Conservation (phyloP, 306 rosid genomes). For the Neltuma alba region DNA sequence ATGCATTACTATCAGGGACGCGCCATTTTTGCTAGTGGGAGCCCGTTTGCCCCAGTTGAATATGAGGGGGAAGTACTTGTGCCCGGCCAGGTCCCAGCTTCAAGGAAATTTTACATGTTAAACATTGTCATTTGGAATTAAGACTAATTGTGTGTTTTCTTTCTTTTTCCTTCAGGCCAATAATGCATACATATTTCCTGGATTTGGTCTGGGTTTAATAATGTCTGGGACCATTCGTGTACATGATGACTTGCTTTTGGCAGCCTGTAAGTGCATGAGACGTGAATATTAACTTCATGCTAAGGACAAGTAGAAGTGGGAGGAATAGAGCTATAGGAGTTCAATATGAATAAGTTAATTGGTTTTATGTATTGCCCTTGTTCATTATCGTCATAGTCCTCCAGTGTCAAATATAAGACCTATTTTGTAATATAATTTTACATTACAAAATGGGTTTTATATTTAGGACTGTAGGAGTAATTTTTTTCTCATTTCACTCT, state of each 20-base stretch:
- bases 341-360: not conserved
- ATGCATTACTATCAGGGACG: conserved; percentile 60
- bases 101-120: conserved; percentile 18
- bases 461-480: too few relatives aligned
- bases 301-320: not conserved
- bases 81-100: conserved; percentile 86
- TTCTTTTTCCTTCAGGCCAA: conserved; percentile 63
- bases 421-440: too few relatives aligned
- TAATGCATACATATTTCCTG: conserved; percentile 97
- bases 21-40: conserved; percentile 89
- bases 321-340: not conserved
- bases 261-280: conserved; percentile 78
- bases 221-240: conserved; percentile 97
- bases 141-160: conserved; percentile 36
- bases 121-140: not conserved
- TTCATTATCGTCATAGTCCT: not conserved
- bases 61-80: conserved; percentile 63
- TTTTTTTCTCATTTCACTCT: not conserved
- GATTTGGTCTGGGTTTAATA: conserved; percentile 84
- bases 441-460: too few relatives aligned
- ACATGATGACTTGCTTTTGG: conserved; percentile 92
- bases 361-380: not conserved
- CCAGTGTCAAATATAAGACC: too few relatives aligned
- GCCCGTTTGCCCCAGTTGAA: conserved; percentile 83
- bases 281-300: not conserved